A percentile compares a stretch with the other conserved stretches of the same genome.
Evolutionary conservation across 371 early-diverging fungal species (phyloP).

Genomic region (Syncephalastrum contaminatum): DNA sequence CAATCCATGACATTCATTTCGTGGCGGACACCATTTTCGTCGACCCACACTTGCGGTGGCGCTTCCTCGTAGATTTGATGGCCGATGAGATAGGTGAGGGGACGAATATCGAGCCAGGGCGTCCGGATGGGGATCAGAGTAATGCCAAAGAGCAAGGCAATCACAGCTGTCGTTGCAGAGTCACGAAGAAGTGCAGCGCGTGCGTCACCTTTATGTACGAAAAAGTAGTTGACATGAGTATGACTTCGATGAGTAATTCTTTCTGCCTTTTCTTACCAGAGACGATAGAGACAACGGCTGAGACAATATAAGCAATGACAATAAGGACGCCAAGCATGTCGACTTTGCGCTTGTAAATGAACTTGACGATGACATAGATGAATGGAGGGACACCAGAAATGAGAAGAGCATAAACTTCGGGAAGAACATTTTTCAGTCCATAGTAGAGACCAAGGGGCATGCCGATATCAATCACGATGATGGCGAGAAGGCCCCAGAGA

Average conservation of each 20-base stretch:
- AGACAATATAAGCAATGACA: conserved; percentile 37
- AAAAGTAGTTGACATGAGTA: too few species aligned
- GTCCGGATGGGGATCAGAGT: conserved; percentile 38
- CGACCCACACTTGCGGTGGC: conserved; percentile 17
- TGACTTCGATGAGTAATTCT: too few species aligned
- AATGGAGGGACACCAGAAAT: conserved; percentile 51
- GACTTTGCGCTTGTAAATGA: conserved; percentile 21
- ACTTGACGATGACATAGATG: conserved; percentile 22
- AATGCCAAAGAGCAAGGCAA: conserved; percentile 35
- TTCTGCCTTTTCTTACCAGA: conserved; percentile 19
- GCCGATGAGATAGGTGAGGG: conserved; percentile 26
- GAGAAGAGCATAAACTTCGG: conserved; percentile 31
- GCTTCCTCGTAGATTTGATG: conserved; percentile 23
- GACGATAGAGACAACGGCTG: conserved; percentile 40
- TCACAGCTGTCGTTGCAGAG: conserved; percentile 35
- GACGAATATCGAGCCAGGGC: conserved; percentile 23
- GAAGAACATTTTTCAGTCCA: conserved; percentile 22
- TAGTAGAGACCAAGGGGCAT: conserved; percentile 39
- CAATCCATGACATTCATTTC: conserved; percentile 10
- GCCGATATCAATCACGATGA: conserved; percentile 25
- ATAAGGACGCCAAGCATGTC: conserved; percentile 39
- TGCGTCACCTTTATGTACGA: conserved; percentile 21
- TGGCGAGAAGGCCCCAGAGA: not conserved
- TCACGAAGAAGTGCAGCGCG: conserved; percentile 39
- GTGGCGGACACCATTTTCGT: conserved; percentile 12